Evolutionary conservation across 2,329 filamentous ascomycete genomes (phyloP).

Genomic region (Pseudocercospora fijiensis): DNA sequence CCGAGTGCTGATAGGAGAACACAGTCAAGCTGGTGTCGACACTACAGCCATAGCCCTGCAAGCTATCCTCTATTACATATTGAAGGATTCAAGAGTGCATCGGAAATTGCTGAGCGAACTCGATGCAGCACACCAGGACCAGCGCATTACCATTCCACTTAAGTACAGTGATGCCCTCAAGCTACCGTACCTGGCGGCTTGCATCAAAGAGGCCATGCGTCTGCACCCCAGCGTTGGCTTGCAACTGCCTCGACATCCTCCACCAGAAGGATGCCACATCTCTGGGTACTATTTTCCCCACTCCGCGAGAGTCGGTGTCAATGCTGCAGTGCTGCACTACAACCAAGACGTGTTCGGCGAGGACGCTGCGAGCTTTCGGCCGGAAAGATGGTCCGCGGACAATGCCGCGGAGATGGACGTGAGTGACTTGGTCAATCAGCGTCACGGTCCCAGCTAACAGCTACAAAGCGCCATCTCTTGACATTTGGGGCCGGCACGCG

Average conservation of each 20-base stretch:
- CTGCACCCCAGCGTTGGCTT: background rate
- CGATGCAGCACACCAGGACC: background rate
- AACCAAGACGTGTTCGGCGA: background rate
- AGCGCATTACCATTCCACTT: too few species aligned
- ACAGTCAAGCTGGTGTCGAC: background rate
- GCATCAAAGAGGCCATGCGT: background rate
- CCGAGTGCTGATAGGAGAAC: background rate
- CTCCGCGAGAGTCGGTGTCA: background rate
- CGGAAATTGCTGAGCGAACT: background rate
- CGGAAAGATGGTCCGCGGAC: background rate
- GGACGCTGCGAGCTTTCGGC: background rate
- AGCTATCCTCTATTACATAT: background rate
- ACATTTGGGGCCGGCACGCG: background rate
- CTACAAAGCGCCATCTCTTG: background rate
- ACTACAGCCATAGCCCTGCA: conserved; percentile 5
- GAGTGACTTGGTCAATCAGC: background rate
- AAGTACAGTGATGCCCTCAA: background rate
- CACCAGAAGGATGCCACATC: background rate
- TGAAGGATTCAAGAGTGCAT: background rate
- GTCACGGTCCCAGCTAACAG: background rate
- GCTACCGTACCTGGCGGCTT: background rate
- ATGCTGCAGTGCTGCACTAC: background rate
- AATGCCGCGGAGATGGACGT: background rate
- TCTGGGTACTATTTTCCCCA: background rate
- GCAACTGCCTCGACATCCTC: background rate